Evolutionary conservation across 2,329 filamentous ascomycete species (phyloP).

Genomic region (Aspergillus texensis): DNA sequence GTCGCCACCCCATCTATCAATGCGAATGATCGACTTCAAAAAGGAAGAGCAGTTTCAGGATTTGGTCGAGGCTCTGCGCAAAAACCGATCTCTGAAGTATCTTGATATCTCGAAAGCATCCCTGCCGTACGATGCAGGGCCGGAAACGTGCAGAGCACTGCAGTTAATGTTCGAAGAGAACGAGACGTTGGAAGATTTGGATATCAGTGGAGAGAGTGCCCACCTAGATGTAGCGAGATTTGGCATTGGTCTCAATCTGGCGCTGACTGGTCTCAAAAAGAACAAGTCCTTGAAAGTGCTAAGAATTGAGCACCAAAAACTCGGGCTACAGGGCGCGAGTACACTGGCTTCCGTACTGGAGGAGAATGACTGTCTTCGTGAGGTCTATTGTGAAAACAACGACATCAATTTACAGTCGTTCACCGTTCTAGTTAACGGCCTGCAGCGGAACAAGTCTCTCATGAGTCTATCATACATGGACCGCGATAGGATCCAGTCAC

Average conservation of each 20-base stretch:
- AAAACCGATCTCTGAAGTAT: constrained; percentile 64
- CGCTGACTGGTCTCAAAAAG: constrained; percentile 64
- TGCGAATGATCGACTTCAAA: constrained; percentile 70
- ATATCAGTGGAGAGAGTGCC: constrained; percentile 72
- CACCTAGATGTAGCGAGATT: constrained; percentile 71
- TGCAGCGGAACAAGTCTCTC: constrained; percentile 67
- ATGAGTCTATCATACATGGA: constrained; percentile 66
- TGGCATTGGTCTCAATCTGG: constrained; percentile 68
- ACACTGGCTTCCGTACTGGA: constrained; percentile 70
- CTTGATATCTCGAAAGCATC: constrained; percentile 72
- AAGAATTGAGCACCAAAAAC: constrained; percentile 68
- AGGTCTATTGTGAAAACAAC: constrained; percentile 73
- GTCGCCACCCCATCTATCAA: constrained; percentile 65
- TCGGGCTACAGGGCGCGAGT: constrained; percentile 70
- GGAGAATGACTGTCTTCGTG: constrained; percentile 62
- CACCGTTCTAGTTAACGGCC: constrained; percentile 67
- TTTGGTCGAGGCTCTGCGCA: constrained; percentile 62
- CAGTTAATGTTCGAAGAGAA: constrained; percentile 69
- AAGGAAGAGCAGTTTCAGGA: constrained; percentile 66
- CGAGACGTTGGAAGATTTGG: constrained; percentile 65
- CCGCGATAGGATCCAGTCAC: constrained; percentile 61
- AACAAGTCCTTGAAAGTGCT: constrained; percentile 65
- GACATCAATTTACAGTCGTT: constrained; percentile 71
- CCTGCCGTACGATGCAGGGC: constrained; percentile 68
- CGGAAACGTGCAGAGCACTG: constrained; percentile 66